Conservation (phyloP, 768 basidiomycete species). For the Gloeopeniophorella convolvens region DNA sequence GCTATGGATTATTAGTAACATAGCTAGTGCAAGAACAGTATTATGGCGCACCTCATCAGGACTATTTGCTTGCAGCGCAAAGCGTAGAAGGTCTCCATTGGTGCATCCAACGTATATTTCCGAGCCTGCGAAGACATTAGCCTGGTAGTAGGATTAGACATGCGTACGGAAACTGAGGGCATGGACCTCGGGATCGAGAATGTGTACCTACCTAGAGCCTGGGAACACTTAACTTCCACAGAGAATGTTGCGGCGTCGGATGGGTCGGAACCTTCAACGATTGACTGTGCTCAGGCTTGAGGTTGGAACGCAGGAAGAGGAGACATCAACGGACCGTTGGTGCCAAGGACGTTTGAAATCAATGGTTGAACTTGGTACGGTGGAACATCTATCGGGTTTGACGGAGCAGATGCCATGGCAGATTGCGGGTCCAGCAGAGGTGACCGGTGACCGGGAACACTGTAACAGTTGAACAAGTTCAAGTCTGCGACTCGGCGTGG, state of each 20-base stretch:
- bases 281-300: conserved; percentile 5
- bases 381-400: conserved; percentile 44
- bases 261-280: conserved; percentile 21
- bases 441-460: too few species aligned
- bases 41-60: conserved; percentile 32
- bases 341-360: conserved; percentile 31
- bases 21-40: background rate
- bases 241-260: conserved; percentile 11
- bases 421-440: too few species aligned
- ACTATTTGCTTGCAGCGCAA: conserved; percentile 58
- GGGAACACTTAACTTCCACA: conserved; percentile 24
- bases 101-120: conserved; percentile 85
- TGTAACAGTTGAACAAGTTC: too few species aligned
- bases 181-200: background rate
- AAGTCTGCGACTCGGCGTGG: too few species aligned
- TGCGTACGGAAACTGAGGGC: background rate
- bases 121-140: conserved; percentile 41
- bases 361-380: conserved; percentile 54
- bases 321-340: conserved; percentile 14
- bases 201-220: conserved; percentile 24
- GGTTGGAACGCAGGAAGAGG: background rate
- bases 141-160: conserved; percentile 2
- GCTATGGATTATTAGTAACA: conserved; percentile 12
- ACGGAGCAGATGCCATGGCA: conserved; percentile 36
- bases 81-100: conserved; percentile 80